Conservation (phyloP, 306 rosid species). For the Rubus parviflorus region DNA sequence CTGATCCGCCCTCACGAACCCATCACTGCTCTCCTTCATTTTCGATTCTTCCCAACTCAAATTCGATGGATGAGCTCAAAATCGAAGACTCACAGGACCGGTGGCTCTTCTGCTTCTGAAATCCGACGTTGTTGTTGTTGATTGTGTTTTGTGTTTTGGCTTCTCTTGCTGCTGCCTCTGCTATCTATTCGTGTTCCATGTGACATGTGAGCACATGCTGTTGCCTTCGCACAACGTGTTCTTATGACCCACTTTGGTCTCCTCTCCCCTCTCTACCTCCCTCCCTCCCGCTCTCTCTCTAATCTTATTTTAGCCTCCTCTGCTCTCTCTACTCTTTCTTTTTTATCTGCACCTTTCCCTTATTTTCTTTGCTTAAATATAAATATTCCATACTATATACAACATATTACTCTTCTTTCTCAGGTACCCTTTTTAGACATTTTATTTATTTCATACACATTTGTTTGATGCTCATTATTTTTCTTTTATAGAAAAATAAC, state of each 20-base stretch:
- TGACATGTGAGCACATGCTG: slow-evolving; percentile 88
- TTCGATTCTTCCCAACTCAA: background rate
- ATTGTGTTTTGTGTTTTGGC: too few species aligned
- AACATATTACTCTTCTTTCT: background rate
- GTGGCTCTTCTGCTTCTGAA: too few species aligned
- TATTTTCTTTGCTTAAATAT: background rate
- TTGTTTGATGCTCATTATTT: background rate
- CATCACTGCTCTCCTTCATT: slow-evolving; percentile 83
- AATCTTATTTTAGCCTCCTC: background rate
- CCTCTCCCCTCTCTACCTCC: slow-evolving; percentile 12
- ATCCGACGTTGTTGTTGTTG: too few species aligned
- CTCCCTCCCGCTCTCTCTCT: background rate
- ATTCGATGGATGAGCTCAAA: too few species aligned
- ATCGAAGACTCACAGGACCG: too few species aligned
- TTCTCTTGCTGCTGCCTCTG: background rate
- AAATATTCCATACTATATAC: background rate
- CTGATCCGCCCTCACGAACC: slow-evolving; percentile 96
- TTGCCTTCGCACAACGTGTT: slow-evolving; percentile 88
- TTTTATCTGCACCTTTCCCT: background rate
- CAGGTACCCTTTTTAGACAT: background rate
- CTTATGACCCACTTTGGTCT: slow-evolving; percentile 83
- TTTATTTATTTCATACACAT: background rate
- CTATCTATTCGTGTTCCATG: slow-evolving; percentile 12
- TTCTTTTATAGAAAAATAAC: background rate
- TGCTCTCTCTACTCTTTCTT: background rate